A percentile compares a stretch with the other conserved stretches of the same genome.
Evolutionary conservation across 768 basidiomycete genomes (phyloP).

Genomic region (Pholiota microspora): DNA sequence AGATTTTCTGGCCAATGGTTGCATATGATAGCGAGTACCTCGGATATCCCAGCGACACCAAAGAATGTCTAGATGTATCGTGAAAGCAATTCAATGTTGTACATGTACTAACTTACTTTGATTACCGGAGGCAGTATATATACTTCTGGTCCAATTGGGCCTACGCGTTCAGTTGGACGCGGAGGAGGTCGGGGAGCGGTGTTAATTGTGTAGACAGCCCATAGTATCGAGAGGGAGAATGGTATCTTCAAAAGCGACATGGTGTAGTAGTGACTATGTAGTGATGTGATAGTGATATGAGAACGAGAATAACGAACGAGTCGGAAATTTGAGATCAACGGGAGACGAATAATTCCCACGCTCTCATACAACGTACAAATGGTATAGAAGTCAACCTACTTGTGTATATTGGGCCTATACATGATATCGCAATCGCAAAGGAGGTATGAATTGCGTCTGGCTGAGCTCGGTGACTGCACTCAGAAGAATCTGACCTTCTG

Average conservation of each 20-base stretch:
- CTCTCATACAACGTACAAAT: no score
- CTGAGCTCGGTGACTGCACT: no score
- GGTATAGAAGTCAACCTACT: no score
- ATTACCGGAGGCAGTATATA: constrained; percentile 15
- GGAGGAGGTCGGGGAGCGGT: constrained; percentile 27
- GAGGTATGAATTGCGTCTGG: no score
- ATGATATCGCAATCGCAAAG: no score
- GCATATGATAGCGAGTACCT: constrained; percentile 10
- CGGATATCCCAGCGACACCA: constrained; percentile 17
- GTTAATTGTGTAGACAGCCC: constrained; percentile 23
- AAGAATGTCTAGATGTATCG: constrained; percentile 14
- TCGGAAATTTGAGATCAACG: no score
- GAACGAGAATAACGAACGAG: no score
- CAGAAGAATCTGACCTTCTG: no score
- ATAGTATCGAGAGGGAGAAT: constrained; percentile 22
- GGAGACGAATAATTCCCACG: no score
- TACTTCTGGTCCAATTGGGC: constrained; percentile 20
- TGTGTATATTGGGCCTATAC: no score
- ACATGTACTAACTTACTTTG: constrained; percentile 22
- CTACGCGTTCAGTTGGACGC: constrained; percentile 18
- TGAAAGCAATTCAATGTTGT: neutral
- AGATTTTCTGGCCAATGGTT: neutral
- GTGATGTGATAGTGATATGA: no score
- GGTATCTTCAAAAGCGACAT: constrained; percentile 24
- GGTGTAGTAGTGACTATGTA: no score